A percentile compares a stretch with the other conserved stretches of the same genome.
Evolutionary conservation across 345 rosid species (phyloP).

Genomic region (Bruguiera gymnorhiza): DNA sequence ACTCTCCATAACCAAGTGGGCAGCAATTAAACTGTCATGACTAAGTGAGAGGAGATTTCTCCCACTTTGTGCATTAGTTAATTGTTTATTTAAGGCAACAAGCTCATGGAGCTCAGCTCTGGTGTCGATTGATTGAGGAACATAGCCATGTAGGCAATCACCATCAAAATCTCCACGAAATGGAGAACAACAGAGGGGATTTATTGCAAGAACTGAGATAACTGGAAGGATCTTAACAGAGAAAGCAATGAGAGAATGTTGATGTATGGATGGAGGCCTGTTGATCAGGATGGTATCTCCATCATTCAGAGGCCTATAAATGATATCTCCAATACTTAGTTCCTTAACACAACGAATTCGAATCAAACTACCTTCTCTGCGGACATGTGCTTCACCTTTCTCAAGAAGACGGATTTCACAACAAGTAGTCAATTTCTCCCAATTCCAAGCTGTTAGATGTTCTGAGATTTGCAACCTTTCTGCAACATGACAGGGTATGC

Average conservation of each 20-base stretch:
- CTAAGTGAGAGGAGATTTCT: constrained; percentile 63
- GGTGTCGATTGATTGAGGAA: constrained; percentile 77
- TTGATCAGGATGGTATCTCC: constrained; percentile 80
- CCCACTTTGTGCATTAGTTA: constrained; percentile 72
- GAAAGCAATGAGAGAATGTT: constrained; percentile 79
- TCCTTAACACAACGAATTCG: constrained; percentile 43
- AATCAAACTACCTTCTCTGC: constrained; percentile 58
- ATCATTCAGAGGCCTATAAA: constrained; percentile 59
- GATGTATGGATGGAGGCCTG: constrained; percentile 94
- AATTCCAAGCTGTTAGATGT: constrained; percentile 64
- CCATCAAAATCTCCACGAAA: constrained; percentile 97
- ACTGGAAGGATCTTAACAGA: constrained; percentile 68
- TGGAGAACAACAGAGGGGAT: constrained; percentile 84
- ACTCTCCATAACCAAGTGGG: constrained; percentile 62
- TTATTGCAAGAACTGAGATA: constrained; percentile 67
- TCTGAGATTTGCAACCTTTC: constrained; percentile 74
- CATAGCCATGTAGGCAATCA: constrained; percentile 90
- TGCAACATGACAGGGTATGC: constrained; percentile 75
- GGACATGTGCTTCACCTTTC: constrained; percentile 53
- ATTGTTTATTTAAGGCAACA: constrained; percentile 73
- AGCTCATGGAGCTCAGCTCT: constrained; percentile 80
- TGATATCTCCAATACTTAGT: constrained; percentile 55
- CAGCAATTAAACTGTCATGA: constrained; percentile 82
- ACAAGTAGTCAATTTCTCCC: constrained; percentile 46
- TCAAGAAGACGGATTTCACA: constrained; percentile 51